These are phyloP conservation scores for Globisporangium iwayamae DNA, from an alignment of 352 stramenopile species.

Conservation along the genomic window DNA sequence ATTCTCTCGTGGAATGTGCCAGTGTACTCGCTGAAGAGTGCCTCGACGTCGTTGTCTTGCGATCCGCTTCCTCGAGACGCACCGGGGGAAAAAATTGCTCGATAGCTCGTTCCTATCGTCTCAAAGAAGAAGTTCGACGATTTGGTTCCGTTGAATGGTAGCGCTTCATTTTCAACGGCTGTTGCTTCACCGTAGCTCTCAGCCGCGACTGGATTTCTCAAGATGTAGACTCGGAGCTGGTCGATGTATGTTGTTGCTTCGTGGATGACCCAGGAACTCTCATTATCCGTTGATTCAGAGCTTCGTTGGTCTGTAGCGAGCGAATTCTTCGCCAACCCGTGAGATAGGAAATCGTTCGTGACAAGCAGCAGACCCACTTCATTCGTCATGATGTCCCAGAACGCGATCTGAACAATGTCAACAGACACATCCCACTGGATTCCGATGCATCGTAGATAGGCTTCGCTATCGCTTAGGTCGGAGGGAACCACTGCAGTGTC, in stretches of 20 bases:
- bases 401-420: slow-evolving; percentile 50
- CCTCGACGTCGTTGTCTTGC: slow-evolving; percentile 24
- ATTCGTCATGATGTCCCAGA: slow-evolving; percentile 64
- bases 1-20: slow-evolving; percentile 32
- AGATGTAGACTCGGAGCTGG: slow-evolving; percentile 49
- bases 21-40: slow-evolving; percentile 28
- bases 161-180: slow-evolving; percentile 7
- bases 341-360: slow-evolving; percentile 50
- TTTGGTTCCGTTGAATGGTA: slow-evolving; percentile 32
- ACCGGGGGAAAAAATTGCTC: slow-evolving; percentile 19
- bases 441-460: slow-evolving; percentile 32
- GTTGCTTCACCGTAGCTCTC: slow-evolving; percentile 13
- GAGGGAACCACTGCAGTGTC: background rate
- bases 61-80: slow-evolving; percentile 17
- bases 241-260: slow-evolving; percentile 64
- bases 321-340: slow-evolving; percentile 30
- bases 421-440: slow-evolving; percentile 68
- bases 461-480: background rate
- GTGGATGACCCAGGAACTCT: slow-evolving; percentile 35
- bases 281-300: background rate
- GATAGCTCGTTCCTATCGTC: slow-evolving; percentile 58
- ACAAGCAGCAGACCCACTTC: slow-evolving; percentile 48
- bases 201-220: slow-evolving; percentile 24
- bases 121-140: slow-evolving; percentile 62
- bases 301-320: background rate